Evolutionary conservation across 176 grass and related monocot species (phyloP), one percentile per base, ranked within the genome.

Genomic region (Aegilops umbellulata): DNA sequence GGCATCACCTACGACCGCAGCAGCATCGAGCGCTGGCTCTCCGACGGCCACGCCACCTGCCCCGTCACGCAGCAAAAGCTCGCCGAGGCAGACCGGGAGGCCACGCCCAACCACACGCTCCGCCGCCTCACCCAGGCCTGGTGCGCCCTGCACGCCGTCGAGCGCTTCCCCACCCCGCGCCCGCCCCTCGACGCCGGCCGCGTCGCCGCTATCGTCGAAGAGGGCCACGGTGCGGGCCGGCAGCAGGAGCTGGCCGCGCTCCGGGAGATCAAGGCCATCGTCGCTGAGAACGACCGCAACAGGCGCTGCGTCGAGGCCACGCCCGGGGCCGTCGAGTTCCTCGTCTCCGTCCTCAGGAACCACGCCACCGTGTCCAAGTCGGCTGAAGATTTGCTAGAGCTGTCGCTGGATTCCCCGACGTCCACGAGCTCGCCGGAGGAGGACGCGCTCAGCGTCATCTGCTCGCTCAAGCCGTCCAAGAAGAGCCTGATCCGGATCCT

Each of bases 21-120:
- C 85, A 92, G 80, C 78, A 97, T 99, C 83, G 90, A 94, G 86
- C 76, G 90, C 17, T 99, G 97, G 97, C 63, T 96, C 55, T 96
- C 91, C 85, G 4, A 85, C 51, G 86, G 73, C 31, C 87, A 86
- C 55, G 11, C 36, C 69, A 90, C 77, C 35, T 96, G 94, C 84
- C 97, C 92, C 7, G 83, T 89, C n/a, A 99, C 94, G 60, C 90
- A 82, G 62, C 82, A 85, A 12, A 24, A 4, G 30, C 64, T 99
- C 15, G 60, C 78, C 3, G 65, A 74, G 22, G 67, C 1, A 1
- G 92, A 96, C 70, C 78, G 71, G 53, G 90, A 91, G 32, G 58
- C 93, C 55, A 96, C 87, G 30, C 97, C 97, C 5, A 99, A 99
- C 94, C 94, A 99, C 87, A 99, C 92, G 60, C 82, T 99, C 22